phyloP scores from a whole-genome alignment of 192 early-diverging fungal genomes.

The Umbelopsis sp. region DNA sequence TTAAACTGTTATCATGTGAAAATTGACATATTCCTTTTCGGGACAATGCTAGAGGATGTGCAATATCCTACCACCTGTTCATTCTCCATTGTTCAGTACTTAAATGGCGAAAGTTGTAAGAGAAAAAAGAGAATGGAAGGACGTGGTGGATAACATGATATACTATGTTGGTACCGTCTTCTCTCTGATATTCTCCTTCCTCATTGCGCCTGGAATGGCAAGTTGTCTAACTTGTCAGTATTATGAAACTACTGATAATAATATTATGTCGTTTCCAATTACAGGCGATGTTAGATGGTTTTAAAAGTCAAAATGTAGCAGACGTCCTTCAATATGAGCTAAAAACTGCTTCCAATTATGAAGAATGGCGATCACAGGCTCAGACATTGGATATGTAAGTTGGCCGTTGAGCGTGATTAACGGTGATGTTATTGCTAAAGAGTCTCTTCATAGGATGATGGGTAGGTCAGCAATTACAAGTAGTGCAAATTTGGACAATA shows the following conservation, averaged over 20 bases:
- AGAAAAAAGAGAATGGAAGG: not conserved
- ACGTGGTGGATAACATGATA: not conserved
- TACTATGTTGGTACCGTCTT: not conserved
- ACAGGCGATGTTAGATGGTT: not conserved
- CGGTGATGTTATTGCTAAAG: not conserved
- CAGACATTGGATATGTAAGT: slow-evolving; percentile 51
- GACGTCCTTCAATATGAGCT: slow-evolving; percentile 49
- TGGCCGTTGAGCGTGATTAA: not conserved
- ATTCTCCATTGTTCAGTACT: not conserved
- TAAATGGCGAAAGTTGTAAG: not conserved
- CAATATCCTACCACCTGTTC: not conserved
- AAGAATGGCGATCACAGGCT: slow-evolving; percentile 57
- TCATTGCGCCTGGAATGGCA: slow-evolving; percentile 10
- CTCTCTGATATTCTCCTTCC: slow-evolving; percentile 3
- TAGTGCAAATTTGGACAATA: not conserved
- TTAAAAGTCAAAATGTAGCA: slow-evolving; percentile 26
- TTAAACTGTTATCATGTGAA: slow-evolving; percentile 1
- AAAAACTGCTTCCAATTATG: slow-evolving; percentile 47
- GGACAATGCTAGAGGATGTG: not conserved
- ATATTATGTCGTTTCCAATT: not conserved
- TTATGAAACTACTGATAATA: slow-evolving; percentile 6
- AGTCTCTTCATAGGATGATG: not conserved
- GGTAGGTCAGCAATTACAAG: slow-evolving; percentile 16
- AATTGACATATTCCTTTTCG: slow-evolving; percentile 4
- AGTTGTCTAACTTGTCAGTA: not conserved